phyloP scores from a whole-genome alignment of 495 filamentous ascomycete species.

The Podospora fimiseda region DNA sequence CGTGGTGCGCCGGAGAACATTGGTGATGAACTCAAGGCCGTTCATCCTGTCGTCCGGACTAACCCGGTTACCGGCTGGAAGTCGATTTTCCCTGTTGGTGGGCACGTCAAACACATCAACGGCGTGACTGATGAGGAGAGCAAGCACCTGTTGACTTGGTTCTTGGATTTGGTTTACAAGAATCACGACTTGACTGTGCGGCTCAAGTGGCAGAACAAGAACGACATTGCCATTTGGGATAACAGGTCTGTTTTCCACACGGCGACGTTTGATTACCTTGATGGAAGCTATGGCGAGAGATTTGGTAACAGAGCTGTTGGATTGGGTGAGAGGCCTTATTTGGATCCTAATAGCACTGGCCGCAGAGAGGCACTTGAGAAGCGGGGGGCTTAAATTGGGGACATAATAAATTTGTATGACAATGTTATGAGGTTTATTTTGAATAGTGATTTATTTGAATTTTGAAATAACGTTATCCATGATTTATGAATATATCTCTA shows the following conservation, averaged over 20 bases:
- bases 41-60: conserved; percentile 66
- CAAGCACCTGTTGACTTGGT: conserved; percentile 51
- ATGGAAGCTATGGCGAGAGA: conserved; percentile 47
- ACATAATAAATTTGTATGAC: background rate
- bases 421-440: background rate
- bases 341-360: conserved; percentile 53
- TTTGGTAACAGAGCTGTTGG: conserved; percentile 58
- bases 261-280: conserved; percentile 59
- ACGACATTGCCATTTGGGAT: conserved; percentile 72
- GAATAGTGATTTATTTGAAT: no score
- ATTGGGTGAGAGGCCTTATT: conserved; percentile 60
- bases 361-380: conserved; percentile 45
- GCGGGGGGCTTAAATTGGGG: background rate
- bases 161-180: conserved; percentile 53
- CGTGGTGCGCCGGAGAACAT: conserved; percentile 61
- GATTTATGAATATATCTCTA: no score
- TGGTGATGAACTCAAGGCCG: conserved; percentile 51
- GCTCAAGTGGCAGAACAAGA: conserved; percentile 54
- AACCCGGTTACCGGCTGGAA: conserved; percentile 81
- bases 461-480: no score
- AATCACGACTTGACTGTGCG: conserved; percentile 74
- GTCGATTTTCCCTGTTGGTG: conserved; percentile 57
- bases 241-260: conserved; percentile 63
- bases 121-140: conserved; percentile 58
- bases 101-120: conserved; percentile 58